Conservation (phyloP, 164 flowering plant species). For the Litsea cubeba region DNA sequence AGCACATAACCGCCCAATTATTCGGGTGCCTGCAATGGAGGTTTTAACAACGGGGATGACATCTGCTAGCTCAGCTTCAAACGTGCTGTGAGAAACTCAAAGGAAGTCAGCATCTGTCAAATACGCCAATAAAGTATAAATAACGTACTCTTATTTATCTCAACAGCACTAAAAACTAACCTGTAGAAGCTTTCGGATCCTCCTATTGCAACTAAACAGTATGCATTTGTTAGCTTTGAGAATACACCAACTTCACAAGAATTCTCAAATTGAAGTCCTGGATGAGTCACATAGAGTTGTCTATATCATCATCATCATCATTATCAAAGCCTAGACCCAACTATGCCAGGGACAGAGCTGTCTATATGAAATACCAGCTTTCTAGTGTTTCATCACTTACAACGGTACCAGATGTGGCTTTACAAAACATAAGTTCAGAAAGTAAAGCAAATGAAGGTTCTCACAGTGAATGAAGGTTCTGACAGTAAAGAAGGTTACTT, state of each 20-base stretch:
- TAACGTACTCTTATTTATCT: not conserved
- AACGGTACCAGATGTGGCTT: too few relatives aligned
- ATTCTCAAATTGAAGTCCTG: slow-evolving; percentile 79
- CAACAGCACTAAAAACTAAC: slow-evolving; percentile 23
- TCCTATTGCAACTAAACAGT: slow-evolving; percentile 85
- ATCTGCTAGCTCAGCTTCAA: slow-evolving; percentile 82
- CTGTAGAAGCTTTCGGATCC: slow-evolving; percentile 93
- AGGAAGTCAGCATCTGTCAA: slow-evolving; percentile 1
- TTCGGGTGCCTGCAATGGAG: slow-evolving; percentile 79
- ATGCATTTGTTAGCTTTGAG: slow-evolving; percentile 80
- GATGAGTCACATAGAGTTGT: not conserved
- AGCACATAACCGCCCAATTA: slow-evolving; percentile 78
- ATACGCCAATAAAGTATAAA: not conserved
- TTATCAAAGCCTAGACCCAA: too few relatives aligned
- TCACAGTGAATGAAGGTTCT: too few relatives aligned
- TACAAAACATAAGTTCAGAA: too few relatives aligned
- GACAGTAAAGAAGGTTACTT: too few relatives aligned
- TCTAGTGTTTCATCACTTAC: too few relatives aligned
- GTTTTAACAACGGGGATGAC: slow-evolving; percentile 88
- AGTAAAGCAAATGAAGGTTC: too few relatives aligned
- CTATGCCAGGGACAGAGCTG: too few relatives aligned
- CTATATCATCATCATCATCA: not conserved
- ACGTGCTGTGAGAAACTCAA: slow-evolving; percentile 41
- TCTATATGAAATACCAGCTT: too few relatives aligned
- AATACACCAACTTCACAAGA: slow-evolving; percentile 72